These are phyloP conservation scores for Tillandsia fasciculata DNA, from an alignment of 176 grass and related monocot genomes.

Conservation along the genomic window DNA sequence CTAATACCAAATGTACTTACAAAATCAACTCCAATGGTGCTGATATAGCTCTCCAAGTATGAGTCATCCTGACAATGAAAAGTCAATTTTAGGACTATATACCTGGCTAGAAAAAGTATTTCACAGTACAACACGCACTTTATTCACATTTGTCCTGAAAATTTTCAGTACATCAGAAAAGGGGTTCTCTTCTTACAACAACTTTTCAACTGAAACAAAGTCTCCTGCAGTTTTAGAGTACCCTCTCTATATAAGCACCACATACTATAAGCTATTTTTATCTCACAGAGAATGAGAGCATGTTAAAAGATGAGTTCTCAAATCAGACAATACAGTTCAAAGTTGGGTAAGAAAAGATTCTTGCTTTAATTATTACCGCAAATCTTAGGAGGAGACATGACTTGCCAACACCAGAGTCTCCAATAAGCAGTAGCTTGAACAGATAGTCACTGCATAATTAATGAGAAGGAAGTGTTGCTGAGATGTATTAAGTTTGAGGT, in stretches of 20 bases:
- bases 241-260: neutral
- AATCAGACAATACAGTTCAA: neutral
- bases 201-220: too few species aligned
- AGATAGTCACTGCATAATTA: conserved; percentile 36
- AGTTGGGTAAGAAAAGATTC: neutral
- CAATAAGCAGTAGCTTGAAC: conserved; percentile 64
- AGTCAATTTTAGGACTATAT: neutral
- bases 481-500: too few species aligned
- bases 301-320: neutral
- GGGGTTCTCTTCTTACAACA: too few species aligned
- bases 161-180: too few species aligned
- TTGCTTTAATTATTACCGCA: conserved; percentile 34
- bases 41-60: conserved; percentile 82
- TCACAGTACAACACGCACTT: neutral
- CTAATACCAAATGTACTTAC: conserved; percentile 14
- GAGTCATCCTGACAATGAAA: conserved; percentile 53
- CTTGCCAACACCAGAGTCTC: conserved; percentile 65
- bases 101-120: neutral
- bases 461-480: neutral
- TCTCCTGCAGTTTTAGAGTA: too few species aligned
- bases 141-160: neutral
- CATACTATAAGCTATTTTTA: neutral
- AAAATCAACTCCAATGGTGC: conserved; percentile 78
- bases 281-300: neutral
- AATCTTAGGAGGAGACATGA: conserved; percentile 67